Conservation (phyloP, 768 basidiomycete species). For the Termitomyces sp. region DNA sequence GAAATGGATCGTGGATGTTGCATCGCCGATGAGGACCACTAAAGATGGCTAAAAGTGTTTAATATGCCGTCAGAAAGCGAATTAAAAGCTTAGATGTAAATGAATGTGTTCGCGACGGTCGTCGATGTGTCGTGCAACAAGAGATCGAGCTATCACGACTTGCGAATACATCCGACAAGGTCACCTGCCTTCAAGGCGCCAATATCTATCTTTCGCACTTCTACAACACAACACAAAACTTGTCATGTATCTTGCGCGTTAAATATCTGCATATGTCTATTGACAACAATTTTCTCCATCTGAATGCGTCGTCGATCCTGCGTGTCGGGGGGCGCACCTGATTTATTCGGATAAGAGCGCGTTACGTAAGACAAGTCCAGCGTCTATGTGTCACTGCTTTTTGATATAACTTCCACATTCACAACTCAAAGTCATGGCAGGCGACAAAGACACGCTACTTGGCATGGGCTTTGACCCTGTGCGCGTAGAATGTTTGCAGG, state of each 20-base stretch:
- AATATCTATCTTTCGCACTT: neutral
- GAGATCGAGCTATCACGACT: slow-evolving; percentile 7
- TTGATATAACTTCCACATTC: neutral
- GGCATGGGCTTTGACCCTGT: slow-evolving; percentile 84
- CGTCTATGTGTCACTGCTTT: slow-evolving; percentile 4
- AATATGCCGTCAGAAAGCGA: neutral
- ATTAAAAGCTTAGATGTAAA: neutral
- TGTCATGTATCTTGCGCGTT: neutral
- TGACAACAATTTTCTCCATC: neutral
- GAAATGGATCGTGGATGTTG: slow-evolving; percentile 31
- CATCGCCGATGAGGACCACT: slow-evolving; percentile 39
- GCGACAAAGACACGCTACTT: slow-evolving; percentile 70
- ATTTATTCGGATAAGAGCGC: neutral
- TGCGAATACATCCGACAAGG: slow-evolving; percentile 10
- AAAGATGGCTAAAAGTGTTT: neutral
- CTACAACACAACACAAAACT: neutral
- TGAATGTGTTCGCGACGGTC: slow-evolving; percentile 10
- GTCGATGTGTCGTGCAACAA: slow-evolving; percentile 20
- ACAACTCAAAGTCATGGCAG: slow-evolving; percentile 28
- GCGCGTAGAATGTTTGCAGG: slow-evolving; percentile 74
- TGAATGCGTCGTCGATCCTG: neutral
- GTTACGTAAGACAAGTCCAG: slow-evolving; percentile 5
- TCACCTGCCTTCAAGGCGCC: slow-evolving; percentile 10
- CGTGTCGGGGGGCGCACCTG: neutral
- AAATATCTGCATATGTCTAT: neutral